phyloP scores from a whole-genome alignment of 139 green algal species.

The Penium margaritaceum region DNA sequence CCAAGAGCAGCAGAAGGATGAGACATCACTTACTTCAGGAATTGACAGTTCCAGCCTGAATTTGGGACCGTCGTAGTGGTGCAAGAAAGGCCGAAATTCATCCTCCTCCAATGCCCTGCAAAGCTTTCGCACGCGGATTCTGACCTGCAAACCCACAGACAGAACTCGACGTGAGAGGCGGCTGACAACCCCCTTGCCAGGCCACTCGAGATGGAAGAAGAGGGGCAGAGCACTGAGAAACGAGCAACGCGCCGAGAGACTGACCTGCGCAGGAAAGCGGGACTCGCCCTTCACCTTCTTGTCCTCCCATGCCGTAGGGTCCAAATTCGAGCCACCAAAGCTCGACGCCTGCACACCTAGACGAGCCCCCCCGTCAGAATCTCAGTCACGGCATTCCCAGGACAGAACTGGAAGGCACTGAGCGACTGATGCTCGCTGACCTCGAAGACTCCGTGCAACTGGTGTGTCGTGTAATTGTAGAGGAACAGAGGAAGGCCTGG shows the following conservation, averaged over 20 bases:
- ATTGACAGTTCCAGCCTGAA: conserved; percentile 33
- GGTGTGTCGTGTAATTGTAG: conserved; percentile 36
- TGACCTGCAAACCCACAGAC: no score
- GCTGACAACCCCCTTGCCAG: no score
- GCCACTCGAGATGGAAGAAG: no score
- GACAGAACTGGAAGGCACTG: not conserved
- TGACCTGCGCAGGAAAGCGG: conserved; percentile 33
- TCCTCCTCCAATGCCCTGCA: conserved; percentile 29
- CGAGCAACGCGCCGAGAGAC: no score
- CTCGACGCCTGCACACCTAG: conserved; percentile 28
- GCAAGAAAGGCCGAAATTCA: conserved; percentile 20
- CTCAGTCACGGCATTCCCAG: no score
- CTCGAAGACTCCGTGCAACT: conserved; percentile 26
- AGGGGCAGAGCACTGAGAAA: no score
- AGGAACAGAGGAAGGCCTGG: conserved; percentile 36
- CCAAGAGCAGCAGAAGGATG: no score
- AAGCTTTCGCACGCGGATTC: conserved; percentile 14
- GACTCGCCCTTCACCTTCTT: conserved; percentile 38
- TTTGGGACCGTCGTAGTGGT: conserved; percentile 37
- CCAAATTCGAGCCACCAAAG: conserved; percentile 39
- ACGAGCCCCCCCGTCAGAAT: no score
- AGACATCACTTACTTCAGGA: no score
- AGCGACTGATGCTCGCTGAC: not conserved
- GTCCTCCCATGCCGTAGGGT: conserved; percentile 40
- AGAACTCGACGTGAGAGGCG: no score